Conservation (phyloP, 1,284 basidiomycete genomes). For the Tilletiopsis washingtonensis region DNA sequence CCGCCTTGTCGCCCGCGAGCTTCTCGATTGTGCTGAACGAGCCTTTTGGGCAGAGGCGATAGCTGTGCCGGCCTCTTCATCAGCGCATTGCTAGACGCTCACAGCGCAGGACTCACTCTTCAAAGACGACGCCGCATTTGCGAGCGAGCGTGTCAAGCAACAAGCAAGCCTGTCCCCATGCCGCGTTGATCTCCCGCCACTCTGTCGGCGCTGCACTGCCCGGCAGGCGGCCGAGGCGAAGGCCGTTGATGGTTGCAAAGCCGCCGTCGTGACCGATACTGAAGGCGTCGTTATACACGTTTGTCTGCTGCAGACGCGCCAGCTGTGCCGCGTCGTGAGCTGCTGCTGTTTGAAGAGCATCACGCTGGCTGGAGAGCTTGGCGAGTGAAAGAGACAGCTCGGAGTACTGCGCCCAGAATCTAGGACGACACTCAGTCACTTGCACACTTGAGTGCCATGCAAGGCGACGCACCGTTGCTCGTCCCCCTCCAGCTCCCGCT, state of each 20-base stretch:
- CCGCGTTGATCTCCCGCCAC: constrained; percentile 98
- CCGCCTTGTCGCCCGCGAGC: constrained; percentile 14
- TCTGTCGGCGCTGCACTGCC: constrained; percentile 69
- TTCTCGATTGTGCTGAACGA: constrained; percentile 26
- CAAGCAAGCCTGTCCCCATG: constrained; percentile 92
- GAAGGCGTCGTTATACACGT: constrained; percentile 97
- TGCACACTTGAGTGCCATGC: not conserved
- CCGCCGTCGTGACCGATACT: constrained; percentile 85
- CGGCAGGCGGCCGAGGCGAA: constrained; percentile 78
- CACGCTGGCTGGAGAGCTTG: constrained; percentile 61
- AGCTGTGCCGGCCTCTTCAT: constrained; percentile 10
- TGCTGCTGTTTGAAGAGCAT: constrained; percentile 62
- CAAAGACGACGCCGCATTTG: constrained; percentile 18
- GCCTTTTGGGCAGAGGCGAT: constrained; percentile 29
- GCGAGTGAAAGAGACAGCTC: constrained; percentile 60
- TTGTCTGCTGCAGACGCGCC: constrained; percentile 80
- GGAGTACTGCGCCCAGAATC: constrained; percentile 76
- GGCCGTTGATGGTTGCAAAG: constrained; percentile 92
- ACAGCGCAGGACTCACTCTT: constrained; percentile 2
- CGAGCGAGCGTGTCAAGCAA: constrained; percentile 69
- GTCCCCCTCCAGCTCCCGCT: constrained; percentile 58
- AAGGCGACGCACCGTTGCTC: constrained; percentile 63
- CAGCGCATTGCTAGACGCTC: too few relatives aligned
- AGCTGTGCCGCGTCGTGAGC: constrained; percentile 53
- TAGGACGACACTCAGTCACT: too few relatives aligned